phyloP scores from a whole-genome alignment of 1,139 yeast genomes.

The Nematodospora anomalae region DNA sequence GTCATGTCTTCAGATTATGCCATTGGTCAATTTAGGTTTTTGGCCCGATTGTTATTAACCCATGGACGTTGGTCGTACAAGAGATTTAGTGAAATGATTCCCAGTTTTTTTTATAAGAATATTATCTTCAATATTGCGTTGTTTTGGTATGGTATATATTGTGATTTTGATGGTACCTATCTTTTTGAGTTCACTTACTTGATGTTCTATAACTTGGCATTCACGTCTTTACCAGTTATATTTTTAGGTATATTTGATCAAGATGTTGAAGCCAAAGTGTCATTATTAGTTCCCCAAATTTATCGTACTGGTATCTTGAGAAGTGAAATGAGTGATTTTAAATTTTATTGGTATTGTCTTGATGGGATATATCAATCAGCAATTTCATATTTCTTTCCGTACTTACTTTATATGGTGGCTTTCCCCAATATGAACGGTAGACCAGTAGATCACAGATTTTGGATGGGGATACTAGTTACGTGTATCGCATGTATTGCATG shows the following conservation, averaged over 20 bases:
- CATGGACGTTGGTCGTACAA: conserved; percentile 98
- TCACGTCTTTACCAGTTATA: conserved; percentile 91
- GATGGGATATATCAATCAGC: conserved; percentile 91
- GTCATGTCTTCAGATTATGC: conserved; percentile 98
- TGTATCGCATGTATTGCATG: conserved; percentile 79
- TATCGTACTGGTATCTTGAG: conserved; percentile 84
- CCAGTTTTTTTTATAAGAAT: conserved; percentile 89
- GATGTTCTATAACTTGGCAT: conserved; percentile 91
- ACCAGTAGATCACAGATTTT: conserved; percentile 76
- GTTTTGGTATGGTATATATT: conserved; percentile 90
- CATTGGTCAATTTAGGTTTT: conserved; percentile 86
- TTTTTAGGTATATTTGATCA: conserved; percentile 90
- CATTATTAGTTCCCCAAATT: conserved; percentile 85
- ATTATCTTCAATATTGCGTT: conserved; percentile 83
- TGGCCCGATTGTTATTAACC: conserved; percentile 74
- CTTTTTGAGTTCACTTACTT: conserved; percentile 88
- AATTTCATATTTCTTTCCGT: conserved; percentile 85
- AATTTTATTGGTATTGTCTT: conserved; percentile 80
- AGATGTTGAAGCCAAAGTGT: conserved; percentile 81
- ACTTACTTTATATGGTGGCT: conserved; percentile 56
- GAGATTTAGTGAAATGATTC: conserved; percentile 90
- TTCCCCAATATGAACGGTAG: conserved; percentile 64
- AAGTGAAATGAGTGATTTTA: conserved; percentile 73
- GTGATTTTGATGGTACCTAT: conserved; percentile 88
- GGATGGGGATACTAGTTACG: conserved; percentile 80